Conservation (phyloP, 2,329 filamentous ascomycete species). For the Epichloe glyceriae region DNA sequence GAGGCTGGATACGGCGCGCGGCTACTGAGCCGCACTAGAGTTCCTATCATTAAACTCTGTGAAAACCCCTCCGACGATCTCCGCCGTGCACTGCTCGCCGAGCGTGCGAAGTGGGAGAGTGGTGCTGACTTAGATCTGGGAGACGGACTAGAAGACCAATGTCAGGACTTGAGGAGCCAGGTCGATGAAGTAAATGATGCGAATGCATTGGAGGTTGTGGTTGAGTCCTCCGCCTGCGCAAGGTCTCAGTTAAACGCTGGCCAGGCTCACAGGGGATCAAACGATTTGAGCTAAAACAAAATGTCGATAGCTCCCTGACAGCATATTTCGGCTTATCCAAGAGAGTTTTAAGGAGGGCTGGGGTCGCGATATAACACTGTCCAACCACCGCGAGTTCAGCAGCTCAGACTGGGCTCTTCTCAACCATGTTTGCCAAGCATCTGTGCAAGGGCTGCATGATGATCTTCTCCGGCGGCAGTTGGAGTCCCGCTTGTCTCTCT, state of each 20-base stretch:
- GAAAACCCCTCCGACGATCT: conserved; percentile 52
- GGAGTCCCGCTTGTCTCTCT: conserved; percentile 32
- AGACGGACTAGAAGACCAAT: conserved; percentile 24
- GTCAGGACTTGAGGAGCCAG: conserved; percentile 7
- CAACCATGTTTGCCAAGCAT: conserved; percentile 38
- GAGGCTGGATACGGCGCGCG: conserved; percentile 62
- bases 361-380: conserved; percentile 37
- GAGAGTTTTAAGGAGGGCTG: conserved; percentile 33
- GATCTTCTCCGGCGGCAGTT: conserved; percentile 31
- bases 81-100: conserved; percentile 45
- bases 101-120: conserved; percentile 59
- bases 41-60: conserved; percentile 82
- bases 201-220: not conserved
- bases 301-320: conserved; percentile 25
- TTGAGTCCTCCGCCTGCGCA: conserved; percentile 4
- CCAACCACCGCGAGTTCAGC: conserved; percentile 30
- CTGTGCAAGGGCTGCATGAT: conserved; percentile 41
- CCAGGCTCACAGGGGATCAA: conserved; percentile 8
- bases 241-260: conserved; percentile 1
- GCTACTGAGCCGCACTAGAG: conserved; percentile 63
- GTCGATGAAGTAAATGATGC: conserved; percentile 8
- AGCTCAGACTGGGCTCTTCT: conserved; percentile 34
- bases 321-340: conserved; percentile 37
- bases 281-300: conserved; percentile 28
- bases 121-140: conserved; percentile 27